Percentiles rank a stretch among this genome's conserved stretches.
Conservation (phyloP, 495 filamentous ascomycete genomes). For the Podospora pseudopauciseta region DNA sequence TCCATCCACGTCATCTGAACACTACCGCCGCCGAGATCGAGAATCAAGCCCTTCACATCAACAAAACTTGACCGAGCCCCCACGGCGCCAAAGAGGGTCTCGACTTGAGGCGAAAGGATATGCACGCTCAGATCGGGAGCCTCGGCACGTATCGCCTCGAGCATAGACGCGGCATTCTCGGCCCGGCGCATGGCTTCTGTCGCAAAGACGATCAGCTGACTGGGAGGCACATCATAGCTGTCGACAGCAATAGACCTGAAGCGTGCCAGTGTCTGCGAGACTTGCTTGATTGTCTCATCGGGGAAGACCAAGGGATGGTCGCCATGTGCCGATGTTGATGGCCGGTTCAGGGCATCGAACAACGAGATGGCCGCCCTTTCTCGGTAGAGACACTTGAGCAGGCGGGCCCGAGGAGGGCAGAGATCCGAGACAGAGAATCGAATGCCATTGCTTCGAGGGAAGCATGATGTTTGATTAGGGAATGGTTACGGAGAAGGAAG, state of each 20-base stretch:
- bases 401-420: slow-evolving; percentile 61
- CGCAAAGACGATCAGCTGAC: slow-evolving; percentile 69
- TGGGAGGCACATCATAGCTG: slow-evolving; percentile 57
- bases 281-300: slow-evolving; percentile 54
- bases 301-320: slow-evolving; percentile 57
- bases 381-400: slow-evolving; percentile 72
- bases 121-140: slow-evolving; percentile 62
- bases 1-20: slow-evolving; percentile 86
- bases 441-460: slow-evolving; percentile 74
- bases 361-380: slow-evolving; percentile 78
- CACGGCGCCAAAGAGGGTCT: slow-evolving; percentile 77
- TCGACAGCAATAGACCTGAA: slow-evolving; percentile 70
- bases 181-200: slow-evolving; percentile 88
- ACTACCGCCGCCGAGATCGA: slow-evolving; percentile 88
- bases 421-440: slow-evolving; percentile 88
- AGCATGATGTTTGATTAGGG: neutral
- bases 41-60: slow-evolving; percentile 60
- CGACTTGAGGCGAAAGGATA: slow-evolving; percentile 72
- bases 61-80: slow-evolving; percentile 75
- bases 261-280: slow-evolving; percentile 60
- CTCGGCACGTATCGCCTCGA: slow-evolving; percentile 54
- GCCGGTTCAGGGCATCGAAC: slow-evolving; percentile 72
- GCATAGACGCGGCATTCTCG: slow-evolving; percentile 65
- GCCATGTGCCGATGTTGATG: slow-evolving; percentile 23
- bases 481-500: neutral